Base-by-base conservation (phyloP, 1,284 basidiomycete genomes). In the Cutaneotrichosporon cyanovorans region DNA sequence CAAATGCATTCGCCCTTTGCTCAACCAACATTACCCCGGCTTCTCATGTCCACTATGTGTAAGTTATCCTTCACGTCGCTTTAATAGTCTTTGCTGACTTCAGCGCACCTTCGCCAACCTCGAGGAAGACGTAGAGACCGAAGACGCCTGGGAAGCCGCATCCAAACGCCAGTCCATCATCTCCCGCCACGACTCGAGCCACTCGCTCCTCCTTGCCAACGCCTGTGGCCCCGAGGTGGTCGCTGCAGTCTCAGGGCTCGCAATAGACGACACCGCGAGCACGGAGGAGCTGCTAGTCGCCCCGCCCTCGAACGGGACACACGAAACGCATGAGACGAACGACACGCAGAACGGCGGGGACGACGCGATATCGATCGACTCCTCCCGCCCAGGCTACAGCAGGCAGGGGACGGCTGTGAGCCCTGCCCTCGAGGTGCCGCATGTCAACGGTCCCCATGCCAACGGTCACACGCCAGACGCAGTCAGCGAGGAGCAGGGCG, bases 1-100 rank as follows among this genome's bases (percentile, higher is more conserved):
- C 80, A 97, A 97, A 72, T 98, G 95, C 71, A 93, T 98, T 57
- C 81, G 90, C 0, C 92, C 91, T 0, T 76, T 97, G 15, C 78
- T 98, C 36, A 79, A 85, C 58, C 59, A 79, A 31, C 91, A 97
- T 70, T 82, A 93, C 60, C 89, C 93, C 0, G 87, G 88, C 3
- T 98, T 98, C 73, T 87, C 83, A 7, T 98, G 93, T 61, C 95
- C 93, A 0, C 80, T 98, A 8, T 98, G 93, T 70, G 70, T 72
- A 47, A 56, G 68, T 65, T 18, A 4, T 35, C 2, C n/a, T n/a
- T n/a, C n/a, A n/a, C n/a, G n/a, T n/a, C n/a, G n/a, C n/a, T 31
- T 16, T 6, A 11, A 14, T 7, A 2, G 20, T 15, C 5, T 5
- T 2, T 23, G 8, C 56, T 58, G 37, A 53, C 40, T 6, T 7